Percentiles rank a stretch among this genome's conserved stretches.
These are phyloP conservation scores for Gossypium armourianum DNA, from an alignment of 441 rosid species.

Conservation along the genomic window DNA sequence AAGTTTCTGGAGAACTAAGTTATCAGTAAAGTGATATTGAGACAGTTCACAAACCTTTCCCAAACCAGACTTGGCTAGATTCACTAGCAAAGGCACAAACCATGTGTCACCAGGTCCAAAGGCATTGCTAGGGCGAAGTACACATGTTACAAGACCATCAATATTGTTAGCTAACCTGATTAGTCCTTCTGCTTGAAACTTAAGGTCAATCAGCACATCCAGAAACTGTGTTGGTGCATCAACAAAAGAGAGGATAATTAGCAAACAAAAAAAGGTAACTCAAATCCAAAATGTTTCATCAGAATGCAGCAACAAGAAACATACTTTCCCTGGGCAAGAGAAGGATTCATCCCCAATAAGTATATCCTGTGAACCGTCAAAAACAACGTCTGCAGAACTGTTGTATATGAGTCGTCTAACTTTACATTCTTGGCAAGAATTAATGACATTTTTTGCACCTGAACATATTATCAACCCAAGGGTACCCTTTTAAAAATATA, in stretches of 20 bases:
- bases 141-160: constrained; percentile 75
- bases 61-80: constrained; percentile 64
- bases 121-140: constrained; percentile 75
- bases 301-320: constrained; percentile 13
- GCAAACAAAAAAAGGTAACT: constrained; percentile 8
- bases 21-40: constrained; percentile 5
- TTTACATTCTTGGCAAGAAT: constrained; percentile 60
- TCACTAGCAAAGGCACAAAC: constrained; percentile 45
- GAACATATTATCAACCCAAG: constrained; percentile 7
- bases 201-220: constrained; percentile 58
- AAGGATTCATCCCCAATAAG: constrained; percentile 55
- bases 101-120: constrained; percentile 76
- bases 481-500: neutral
- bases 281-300: constrained; percentile 9
- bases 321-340: constrained; percentile 49
- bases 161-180: constrained; percentile 57
- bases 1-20: neutral
- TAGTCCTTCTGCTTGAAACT: constrained; percentile 83
- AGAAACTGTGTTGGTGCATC: constrained; percentile 39
- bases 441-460: constrained; percentile 75
- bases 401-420: constrained; percentile 63
- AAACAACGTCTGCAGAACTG: constrained; percentile 74
- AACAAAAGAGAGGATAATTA: constrained; percentile 13
- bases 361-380: constrained; percentile 61
- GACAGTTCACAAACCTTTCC: constrained; percentile 47